Base-by-base conservation (phyloP, 768 basidiomycete species). In the Boletus reticulatus region DNA sequence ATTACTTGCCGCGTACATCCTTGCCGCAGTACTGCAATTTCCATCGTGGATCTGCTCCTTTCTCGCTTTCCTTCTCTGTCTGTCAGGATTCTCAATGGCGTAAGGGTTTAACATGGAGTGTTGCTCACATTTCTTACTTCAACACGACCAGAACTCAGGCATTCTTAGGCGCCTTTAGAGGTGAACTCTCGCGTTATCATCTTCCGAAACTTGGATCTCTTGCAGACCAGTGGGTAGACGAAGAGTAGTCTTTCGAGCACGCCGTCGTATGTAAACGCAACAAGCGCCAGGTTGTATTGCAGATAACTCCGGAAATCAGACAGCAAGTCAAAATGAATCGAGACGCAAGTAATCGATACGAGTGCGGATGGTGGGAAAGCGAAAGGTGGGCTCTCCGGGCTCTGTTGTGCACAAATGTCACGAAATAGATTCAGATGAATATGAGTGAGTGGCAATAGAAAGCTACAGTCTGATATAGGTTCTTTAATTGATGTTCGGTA, bases 191-290 rank as follows among this genome's bases (percentile, higher is more conserved):
- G 64, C 78, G 81, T 49, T 89, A 76, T 67, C 80, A 81, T 61
- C 67, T 88, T 44, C 89, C 89, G 13, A 72, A 74, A 50, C 77
- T 89, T 16, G 89, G 89, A 4, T 72, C 76, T 22, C 66, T 88
- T 13, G 89, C 88, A 14, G 86, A 87, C 58, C 72, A 75, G 54
- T 90, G 88, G 86, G 76, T 91, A 12, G 72, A 74, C 11, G 87
- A 85, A 56, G 88, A 89, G 66, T 85, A 67, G 38, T 20, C 43
- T 19, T 11, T 5, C 36, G 12, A 22, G 19, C 45, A 38, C n/a
- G 20, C 13, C n/a, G 36, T 42, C 43, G 38, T n/a, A 41, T 11
- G 20, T 31, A 47, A 48, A 55, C 19, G 29, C 29, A 10, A 29
- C 6, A 29, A 29, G 29, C 29, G 29, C 8, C 29, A 29, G 34